These are phyloP conservation scores for Diophrys sp. DNA, from an alignment of 73 alveolate genomes.

Conservation along the genomic window DNA sequence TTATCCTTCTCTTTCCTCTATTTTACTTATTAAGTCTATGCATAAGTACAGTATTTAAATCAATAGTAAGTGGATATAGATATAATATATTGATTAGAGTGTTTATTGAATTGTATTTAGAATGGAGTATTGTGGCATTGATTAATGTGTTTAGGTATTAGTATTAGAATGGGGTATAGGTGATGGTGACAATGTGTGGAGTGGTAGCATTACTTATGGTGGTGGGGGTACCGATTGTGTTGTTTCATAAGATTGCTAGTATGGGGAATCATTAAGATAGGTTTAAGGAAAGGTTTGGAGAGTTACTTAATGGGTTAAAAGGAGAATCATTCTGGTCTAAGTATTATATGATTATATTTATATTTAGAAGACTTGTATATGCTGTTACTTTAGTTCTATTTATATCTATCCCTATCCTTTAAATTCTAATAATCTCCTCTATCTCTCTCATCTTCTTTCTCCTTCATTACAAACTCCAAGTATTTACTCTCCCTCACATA, in stretches of 20 bases:
- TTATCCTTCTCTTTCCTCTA: not conserved
- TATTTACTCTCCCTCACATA: too few species aligned
- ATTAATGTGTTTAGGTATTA: not conserved
- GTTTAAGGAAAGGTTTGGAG: not conserved
- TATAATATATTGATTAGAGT: not conserved
- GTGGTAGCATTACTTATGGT: not conserved
- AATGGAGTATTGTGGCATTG: not conserved
- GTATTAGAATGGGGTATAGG: too few species aligned
- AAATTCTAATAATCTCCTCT: not conserved
- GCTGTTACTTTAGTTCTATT: not conserved
- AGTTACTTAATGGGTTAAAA: not conserved
- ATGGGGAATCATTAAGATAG: not conserved
- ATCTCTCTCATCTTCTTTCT: not conserved
- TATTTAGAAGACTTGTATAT: not conserved
- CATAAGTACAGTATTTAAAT: not conserved
- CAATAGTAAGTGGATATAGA: not conserved
- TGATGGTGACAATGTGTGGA: not conserved
- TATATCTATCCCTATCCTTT: not conserved
- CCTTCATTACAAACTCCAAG: not conserved
- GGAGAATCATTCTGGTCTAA: not conserved
- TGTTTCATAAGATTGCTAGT: not conserved
- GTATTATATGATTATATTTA: too few species aligned
- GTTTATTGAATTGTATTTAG: constrained; percentile 4
- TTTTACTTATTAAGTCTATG: not conserved
- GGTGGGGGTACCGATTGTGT: not conserved